These are phyloP conservation scores for Dalbergia cultrata DNA, from an alignment of 306 rosid genomes.

Conservation along the genomic window DNA sequence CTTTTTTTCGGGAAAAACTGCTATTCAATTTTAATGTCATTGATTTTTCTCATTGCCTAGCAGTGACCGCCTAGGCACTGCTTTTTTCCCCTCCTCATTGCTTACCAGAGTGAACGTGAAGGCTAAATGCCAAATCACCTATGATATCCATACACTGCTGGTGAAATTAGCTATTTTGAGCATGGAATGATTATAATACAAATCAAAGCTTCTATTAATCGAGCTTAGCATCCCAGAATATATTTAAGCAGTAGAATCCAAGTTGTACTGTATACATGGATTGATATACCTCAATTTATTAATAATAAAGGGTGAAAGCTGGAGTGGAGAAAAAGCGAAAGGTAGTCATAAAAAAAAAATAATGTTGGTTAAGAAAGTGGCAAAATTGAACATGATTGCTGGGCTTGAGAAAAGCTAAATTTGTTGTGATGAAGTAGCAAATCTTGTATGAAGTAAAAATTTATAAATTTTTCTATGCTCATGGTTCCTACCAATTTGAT, in stretches of 20 bases:
- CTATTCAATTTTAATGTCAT: background rate
- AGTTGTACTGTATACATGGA: background rate
- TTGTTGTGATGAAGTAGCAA: background rate
- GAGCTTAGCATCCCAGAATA: background rate
- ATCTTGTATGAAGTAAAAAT: background rate
- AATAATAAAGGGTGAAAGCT: background rate
- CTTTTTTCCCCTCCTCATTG: too few relatives aligned
- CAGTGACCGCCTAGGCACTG: too few relatives aligned
- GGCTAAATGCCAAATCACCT: background rate
- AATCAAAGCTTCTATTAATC: background rate
- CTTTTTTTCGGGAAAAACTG: too few relatives aligned
- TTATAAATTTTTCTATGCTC: slow-evolving; percentile 6
- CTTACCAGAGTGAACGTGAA: too few relatives aligned
- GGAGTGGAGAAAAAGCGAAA: background rate
- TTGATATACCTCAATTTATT: background rate
- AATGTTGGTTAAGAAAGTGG: background rate
- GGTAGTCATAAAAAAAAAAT: background rate
- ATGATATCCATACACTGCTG: background rate
- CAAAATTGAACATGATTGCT: background rate
- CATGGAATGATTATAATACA: background rate
- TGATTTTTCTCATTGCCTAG: too few relatives aligned
- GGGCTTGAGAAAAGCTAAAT: background rate
- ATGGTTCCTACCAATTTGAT: slow-evolving; percentile 40
- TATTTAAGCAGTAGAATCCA: background rate
- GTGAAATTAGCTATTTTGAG: background rate